Evolutionary conservation across 768 basidiomycete genomes (phyloP), one percentile per base, ranked within the genome.

Genomic region (Asterophora parasitica): DNA sequence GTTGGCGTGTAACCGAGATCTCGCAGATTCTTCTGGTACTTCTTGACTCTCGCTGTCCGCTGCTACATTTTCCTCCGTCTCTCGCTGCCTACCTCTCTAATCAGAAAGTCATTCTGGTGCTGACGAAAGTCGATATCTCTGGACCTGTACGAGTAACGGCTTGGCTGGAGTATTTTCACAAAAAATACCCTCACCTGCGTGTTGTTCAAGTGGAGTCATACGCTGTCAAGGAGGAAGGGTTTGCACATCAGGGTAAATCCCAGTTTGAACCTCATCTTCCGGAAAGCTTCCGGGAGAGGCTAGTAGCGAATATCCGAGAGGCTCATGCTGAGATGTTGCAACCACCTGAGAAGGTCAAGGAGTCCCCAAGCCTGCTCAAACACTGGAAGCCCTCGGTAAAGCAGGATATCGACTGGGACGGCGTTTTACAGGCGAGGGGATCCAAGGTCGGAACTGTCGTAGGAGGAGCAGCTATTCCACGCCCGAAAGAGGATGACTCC

Each of bases 1-100:
- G 88, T 56, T 97, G 95, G 95, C 81, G 95, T 31, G 94, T 96
- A 16, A 82, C 85, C 5, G 95, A 98, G 67, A 85, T 88, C 19
- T 90, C 90, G 0, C 81, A 92, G 57, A 89, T 97, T 53, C 72
- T 97, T 15, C 79, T 96, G 41, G 75, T 95, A 42, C 78, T 97
- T 35, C 75, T 95, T 28, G 94, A 96, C 64, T 86, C 88, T 12
- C 85, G 95, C 33, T 93, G 90, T 60, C 93, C 95, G 0, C 77
- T 83, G 0, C 67, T 96, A 2, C 94, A 96, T 64, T 85, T 83
- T 57, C 92, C 93, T 1, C 77, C 85, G 1, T 90, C 92, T 0
- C 78, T 98, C 33, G 67, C 78, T 12, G 52, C 70, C 4, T 86
- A 88, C 67, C 77, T 96, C 28, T 61, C 63, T 15, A 67, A 71